Evolutionary conservation across 192 early-diverging fungal genomes (phyloP), one percentile per base, ranked within the genome.

Genomic region (Chytriomyces confervae): DNA sequence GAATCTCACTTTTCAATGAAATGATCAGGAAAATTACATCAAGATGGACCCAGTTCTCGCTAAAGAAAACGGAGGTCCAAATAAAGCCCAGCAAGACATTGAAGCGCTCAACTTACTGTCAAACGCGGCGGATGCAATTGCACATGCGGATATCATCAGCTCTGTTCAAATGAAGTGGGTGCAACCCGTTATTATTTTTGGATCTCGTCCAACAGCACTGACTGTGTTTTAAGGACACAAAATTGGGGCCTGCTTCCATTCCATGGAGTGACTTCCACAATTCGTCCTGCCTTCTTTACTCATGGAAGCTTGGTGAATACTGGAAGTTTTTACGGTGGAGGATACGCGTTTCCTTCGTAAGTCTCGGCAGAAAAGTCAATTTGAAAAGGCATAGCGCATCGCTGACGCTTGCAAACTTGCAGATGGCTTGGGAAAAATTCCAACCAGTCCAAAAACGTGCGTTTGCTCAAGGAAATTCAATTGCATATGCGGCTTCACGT

Each of bases 401-500:
- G n/a, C 18, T 61, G 57, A 18, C 23, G 57, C 23, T 18, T 18
- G 36, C 36, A 36, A 36, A 36, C 36, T 36, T 72, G 71, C 69
- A 94, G 93, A 7, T 98, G 92, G 91, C 80, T 99, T 20, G 98
- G 98, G 13, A 90, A 96, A 82, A 94, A 94, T 74, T 97, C 95
- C 2, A 96, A 91, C 75, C 82, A 92, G 47, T 53, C 51, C 24
- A 97, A 96, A 79, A 86, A 88, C 66, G 81, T 77, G 24, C 89
- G 96, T 11, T 76, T 89, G 60, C 81, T 98, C 66, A 84, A 88
- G 69, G 94, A 98, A 62, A 80, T 99, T n/a, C 94, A 98, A 81
- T 89, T 88, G 66, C 91, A 94, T 76, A 92, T 95, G 89, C 90
- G 96, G 11, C 81, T 94, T 49, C 88, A 91, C 50, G 90, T 93